Conservation (phyloP, 2,329 filamentous ascomycete genomes). For the Neobulgaria alba region DNA sequence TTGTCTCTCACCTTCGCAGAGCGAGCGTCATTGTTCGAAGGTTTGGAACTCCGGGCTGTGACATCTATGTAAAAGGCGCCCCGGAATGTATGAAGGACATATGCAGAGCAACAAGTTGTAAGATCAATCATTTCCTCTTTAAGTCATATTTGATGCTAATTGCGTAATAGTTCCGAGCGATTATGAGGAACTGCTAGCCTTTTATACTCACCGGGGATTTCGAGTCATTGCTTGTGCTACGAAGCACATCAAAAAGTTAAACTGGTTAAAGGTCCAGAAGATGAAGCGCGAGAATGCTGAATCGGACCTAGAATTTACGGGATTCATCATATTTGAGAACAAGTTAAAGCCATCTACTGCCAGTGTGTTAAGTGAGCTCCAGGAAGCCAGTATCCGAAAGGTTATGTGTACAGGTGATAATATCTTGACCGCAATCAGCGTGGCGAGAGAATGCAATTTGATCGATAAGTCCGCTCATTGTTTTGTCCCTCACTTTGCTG, state of each 20-base stretch:
- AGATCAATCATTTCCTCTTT: slow-evolving; percentile 30
- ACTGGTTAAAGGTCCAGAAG: slow-evolving; percentile 91
- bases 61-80: slow-evolving; percentile 91
- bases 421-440: slow-evolving; percentile 91
- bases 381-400: slow-evolving; percentile 73
- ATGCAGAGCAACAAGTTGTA: slow-evolving; percentile 71
- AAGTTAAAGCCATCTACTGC: slow-evolving; percentile 88
- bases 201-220: slow-evolving; percentile 93
- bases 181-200: slow-evolving; percentile 79
- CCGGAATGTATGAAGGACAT: slow-evolving; percentile 96
- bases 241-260: slow-evolving; percentile 78
- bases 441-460: slow-evolving; percentile 81
- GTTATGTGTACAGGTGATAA: slow-evolving; percentile 99
- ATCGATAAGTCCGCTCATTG: slow-evolving; percentile 77
- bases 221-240: slow-evolving; percentile 93
- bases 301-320: slow-evolving; percentile 73
- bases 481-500: slow-evolving; percentile 81
- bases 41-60: slow-evolving; percentile 75
- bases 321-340: slow-evolving; percentile 98
- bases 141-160: slow-evolving; percentile 4
- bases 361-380: slow-evolving; percentile 71
- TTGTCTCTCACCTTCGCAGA: slow-evolving; percentile 83
- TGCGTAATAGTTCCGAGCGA: slow-evolving; percentile 60
- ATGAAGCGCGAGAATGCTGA: slow-evolving; percentile 84
- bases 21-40: slow-evolving; percentile 88